Evolutionary conservation across 257 asterid genomes (phyloP).

Genomic region (Datura wrightii): DNA sequence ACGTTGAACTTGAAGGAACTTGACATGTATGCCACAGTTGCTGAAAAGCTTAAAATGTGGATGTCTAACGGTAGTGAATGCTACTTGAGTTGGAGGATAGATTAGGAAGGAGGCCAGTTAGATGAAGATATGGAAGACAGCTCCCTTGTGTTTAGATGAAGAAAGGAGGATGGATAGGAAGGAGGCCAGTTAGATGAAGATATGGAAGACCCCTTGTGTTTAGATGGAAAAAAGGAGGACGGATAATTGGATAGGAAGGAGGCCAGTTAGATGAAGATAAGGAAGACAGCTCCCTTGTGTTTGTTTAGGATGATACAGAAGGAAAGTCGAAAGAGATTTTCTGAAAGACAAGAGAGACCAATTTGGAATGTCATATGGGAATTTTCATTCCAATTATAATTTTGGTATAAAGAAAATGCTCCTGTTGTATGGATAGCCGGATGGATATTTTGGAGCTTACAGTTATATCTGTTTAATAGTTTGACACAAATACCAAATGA

Average conservation of each 20-base stretch:
- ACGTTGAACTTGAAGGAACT: neutral
- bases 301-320: neutral
- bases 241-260: neutral
- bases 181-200: too few relatives aligned
- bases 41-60: conserved; percentile 19
- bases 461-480: neutral
- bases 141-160: too few relatives aligned
- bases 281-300: neutral
- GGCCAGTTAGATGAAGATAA: neutral
- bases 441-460: neutral
- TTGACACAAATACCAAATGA: neutral
- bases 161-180: neutral
- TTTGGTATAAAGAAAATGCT: neutral
- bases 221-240: too few relatives aligned
- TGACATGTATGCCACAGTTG: neutral
- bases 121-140: too few relatives aligned
- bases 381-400: neutral
- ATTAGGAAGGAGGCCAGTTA: neutral
- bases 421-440: neutral
- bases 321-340: neutral
- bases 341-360: neutral
- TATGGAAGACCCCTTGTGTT: too few relatives aligned
- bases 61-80: neutral
- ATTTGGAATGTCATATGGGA: neutral
- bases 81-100: neutral